Conservation (phyloP, 2,329 filamentous ascomycete genomes). For the Colletotrichum magnum region DNA sequence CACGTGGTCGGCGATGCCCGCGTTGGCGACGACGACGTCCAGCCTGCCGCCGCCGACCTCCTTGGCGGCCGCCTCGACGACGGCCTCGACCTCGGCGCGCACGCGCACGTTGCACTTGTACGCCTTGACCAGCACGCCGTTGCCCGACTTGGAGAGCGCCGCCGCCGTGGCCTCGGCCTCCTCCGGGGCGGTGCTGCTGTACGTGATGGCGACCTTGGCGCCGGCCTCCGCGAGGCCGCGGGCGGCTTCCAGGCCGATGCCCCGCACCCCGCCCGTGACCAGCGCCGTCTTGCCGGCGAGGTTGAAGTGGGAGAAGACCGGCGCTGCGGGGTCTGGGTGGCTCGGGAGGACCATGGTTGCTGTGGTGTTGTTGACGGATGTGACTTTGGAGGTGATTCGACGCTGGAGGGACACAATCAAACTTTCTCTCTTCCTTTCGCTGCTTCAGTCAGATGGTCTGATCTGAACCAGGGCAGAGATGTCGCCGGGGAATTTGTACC, state of each 20-base stretch:
- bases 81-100: slow-evolving; percentile 46
- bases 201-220: slow-evolving; percentile 34
- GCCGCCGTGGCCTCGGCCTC: slow-evolving; percentile 35
- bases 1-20: slow-evolving; percentile 54
- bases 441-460: not conserved
- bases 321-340: slow-evolving; percentile 30
- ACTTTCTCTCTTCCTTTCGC: not conserved
- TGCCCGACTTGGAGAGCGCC: slow-evolving; percentile 31
- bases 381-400: not conserved
- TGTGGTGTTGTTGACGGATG: not conserved
- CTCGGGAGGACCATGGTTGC: slow-evolving; percentile 34
- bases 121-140: slow-evolving; percentile 47
- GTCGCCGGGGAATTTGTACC: slow-evolving; percentile 27
- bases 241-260: slow-evolving; percentile 33
- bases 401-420: not conserved
- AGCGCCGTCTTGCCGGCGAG: slow-evolving; percentile 39
- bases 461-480: slow-evolving; percentile 13
- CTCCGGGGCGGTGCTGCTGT: slow-evolving; percentile 36
- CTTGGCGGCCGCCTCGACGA: slow-evolving; percentile 47
- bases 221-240: slow-evolving; percentile 34
- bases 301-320: slow-evolving; percentile 33
- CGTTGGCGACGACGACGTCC: slow-evolving; percentile 59
- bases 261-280: slow-evolving; percentile 33
- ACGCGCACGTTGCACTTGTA: slow-evolving; percentile 55
- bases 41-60: slow-evolving; percentile 54